Evolutionary conservation across 1,139 yeast genomes (phyloP), one percentile per base, ranked within the genome.

Genomic region (Blastobotrys illinoisensis): DNA sequence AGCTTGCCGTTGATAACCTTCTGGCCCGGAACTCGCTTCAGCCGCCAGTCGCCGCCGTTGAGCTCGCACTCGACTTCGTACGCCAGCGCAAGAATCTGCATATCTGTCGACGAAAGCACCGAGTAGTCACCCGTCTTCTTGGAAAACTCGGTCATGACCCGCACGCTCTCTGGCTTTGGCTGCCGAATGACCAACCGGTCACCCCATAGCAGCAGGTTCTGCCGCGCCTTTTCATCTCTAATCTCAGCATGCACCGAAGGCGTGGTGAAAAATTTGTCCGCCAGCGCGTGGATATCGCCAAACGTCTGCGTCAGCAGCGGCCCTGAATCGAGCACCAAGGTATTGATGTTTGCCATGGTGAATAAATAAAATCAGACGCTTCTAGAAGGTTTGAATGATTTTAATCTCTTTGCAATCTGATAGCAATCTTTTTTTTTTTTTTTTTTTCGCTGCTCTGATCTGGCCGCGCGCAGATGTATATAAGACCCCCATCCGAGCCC

Each of bases 211-310:
- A 86, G 72, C 53, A 93, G 74, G 65, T 91, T 93, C 61, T 81
- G 82, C 70, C 96, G 79, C 7, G 95, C 89, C 58, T 80, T 78
- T 60, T 86, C 96, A 73, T 95, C 99, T 66, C 81, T 84, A 66
- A 95, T 83, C 74, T 95, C 99, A 36, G 80, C 76, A 65, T 79
- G 81, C 19, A 95, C 98, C 1, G 97, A 91, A 1, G 98, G 98
- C 0, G 98, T 89, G 13, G 98, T 91, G 68, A 78, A 87, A 66
- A 87, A 88, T 18, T 72, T 71, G 21, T 77, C 71, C 0, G 96
- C 97, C 66, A 78, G 80, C 58, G 79, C 81, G 67, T 85, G 85
- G 56, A 90, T 76, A 36, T 84, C 80, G 1, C 89, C 78, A n/a
- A 88, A 88, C 5, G 95, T 79, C 66, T 88, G 95, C 1, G 96